These are phyloP conservation scores for Daldinia decipiens DNA, from an alignment of 495 filamentous ascomycete species.

Conservation along the genomic window DNA sequence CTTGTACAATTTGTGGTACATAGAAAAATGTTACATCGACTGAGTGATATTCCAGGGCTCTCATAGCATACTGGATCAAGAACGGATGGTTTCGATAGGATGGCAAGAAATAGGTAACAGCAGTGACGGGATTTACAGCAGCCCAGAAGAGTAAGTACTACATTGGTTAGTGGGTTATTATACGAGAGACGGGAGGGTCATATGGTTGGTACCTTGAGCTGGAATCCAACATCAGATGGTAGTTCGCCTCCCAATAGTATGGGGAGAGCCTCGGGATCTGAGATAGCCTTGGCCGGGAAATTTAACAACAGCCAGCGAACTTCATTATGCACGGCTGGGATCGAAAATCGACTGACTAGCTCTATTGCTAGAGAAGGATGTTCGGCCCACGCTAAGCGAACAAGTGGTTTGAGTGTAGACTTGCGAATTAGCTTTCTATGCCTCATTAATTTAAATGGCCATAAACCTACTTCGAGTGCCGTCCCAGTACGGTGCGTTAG, in stretches of 20 bases:
- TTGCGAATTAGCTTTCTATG: slow-evolving; percentile 44
- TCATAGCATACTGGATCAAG: slow-evolving; percentile 97
- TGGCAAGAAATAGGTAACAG: slow-evolving; percentile 91
- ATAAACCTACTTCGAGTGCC: slow-evolving; percentile 60
- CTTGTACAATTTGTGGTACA: slow-evolving; percentile 96
- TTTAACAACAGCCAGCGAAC: slow-evolving; percentile 81
- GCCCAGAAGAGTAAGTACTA: slow-evolving; percentile 95
- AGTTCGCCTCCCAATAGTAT: slow-evolving; percentile 80
- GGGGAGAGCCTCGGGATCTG: slow-evolving; percentile 81
- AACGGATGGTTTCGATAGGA: slow-evolving; percentile 94
- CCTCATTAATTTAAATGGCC: not conserved
- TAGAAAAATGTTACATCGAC: slow-evolving; percentile 99
- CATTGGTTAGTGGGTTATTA: slow-evolving; percentile 49
- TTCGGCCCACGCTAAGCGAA: slow-evolving; percentile 87
- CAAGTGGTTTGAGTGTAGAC: slow-evolving; percentile 65
- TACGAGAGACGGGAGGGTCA: not conserved
- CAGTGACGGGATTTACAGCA: slow-evolving; percentile 90
- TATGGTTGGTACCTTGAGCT: slow-evolving; percentile 76
- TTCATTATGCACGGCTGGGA: slow-evolving; percentile 73
- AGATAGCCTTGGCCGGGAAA: slow-evolving; percentile 81
- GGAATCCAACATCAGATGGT: slow-evolving; percentile 80
- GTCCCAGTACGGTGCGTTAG: slow-evolving; percentile 50
- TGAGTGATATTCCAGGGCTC: slow-evolving; percentile 89
- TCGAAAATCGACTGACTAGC: slow-evolving; percentile 80
- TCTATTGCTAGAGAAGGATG: slow-evolving; percentile 85